These are phyloP conservation scores for Triticum urartu DNA, from an alignment of 176 grass and related monocot genomes.

Conservation along the genomic window DNA sequence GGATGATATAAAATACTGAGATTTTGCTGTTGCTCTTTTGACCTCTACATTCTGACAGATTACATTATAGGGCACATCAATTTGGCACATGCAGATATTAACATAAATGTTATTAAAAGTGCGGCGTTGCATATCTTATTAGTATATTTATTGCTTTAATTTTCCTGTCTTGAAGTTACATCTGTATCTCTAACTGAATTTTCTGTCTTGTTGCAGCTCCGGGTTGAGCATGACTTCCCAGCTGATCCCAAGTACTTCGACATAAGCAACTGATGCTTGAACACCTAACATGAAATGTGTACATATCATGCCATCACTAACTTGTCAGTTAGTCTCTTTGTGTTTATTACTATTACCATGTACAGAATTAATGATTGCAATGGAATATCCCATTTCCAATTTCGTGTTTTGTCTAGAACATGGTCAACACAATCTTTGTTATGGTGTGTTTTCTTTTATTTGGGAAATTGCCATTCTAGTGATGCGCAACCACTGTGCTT, in stretches of 20 bases:
- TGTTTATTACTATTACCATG: conserved; percentile 40
- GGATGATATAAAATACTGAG: neutral
- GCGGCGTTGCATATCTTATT: neutral
- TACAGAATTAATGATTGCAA: conserved; percentile 51
- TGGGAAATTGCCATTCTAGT: neutral
- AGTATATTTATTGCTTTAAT: neutral
- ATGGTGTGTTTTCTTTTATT: neutral
- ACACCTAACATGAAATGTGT: conserved; percentile 43
- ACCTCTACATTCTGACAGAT: neutral
- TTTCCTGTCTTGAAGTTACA: neutral
- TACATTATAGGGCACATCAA: neutral
- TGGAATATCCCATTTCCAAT: conserved; percentile 40
- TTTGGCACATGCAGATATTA: conserved; percentile 1
- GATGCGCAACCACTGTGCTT: neutral
- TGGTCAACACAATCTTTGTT: neutral
- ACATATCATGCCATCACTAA: conserved; percentile 52
- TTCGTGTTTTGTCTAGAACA: conserved; percentile 18
- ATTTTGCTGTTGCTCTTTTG: conserved; percentile 10
- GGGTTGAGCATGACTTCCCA: conserved; percentile 81
- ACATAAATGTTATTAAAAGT: neutral
- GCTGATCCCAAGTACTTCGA: conserved; percentile 94
- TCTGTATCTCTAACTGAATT: neutral
- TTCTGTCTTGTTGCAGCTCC: conserved; percentile 52
- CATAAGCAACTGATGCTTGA: conserved; percentile 76
- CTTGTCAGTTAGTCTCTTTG: conserved; percentile 25